Conservation (phyloP, 176 grass and related monocot species). For the Juncus inflexus region DNA sequence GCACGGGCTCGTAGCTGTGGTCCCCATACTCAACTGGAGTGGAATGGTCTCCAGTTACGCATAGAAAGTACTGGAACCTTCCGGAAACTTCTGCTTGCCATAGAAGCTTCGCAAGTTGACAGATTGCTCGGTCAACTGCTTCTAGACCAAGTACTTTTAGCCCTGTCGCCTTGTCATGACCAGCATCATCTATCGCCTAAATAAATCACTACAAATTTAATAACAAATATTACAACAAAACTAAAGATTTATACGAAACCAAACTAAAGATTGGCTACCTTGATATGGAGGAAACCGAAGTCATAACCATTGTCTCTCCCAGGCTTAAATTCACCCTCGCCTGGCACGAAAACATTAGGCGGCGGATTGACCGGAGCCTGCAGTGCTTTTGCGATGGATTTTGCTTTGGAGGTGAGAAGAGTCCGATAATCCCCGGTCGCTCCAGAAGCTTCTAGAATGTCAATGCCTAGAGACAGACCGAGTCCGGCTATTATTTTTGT, state of each 20-base stretch:
- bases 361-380: conserved; percentile 60
- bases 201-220: conserved; percentile 8
- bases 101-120: conserved; percentile 71
- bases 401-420: conserved; percentile 82
- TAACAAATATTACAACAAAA: neutral
- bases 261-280: conserved; percentile 43
- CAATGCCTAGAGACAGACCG: conserved; percentile 79
- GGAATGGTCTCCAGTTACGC: conserved; percentile 91
- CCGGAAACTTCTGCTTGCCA: conserved; percentile 69
- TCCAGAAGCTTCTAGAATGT: conserved; percentile 94
- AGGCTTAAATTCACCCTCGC: conserved; percentile 63
- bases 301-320: conserved; percentile 71
- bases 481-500: conserved; percentile 95
- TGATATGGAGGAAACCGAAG: conserved; percentile 93
- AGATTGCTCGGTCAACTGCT: conserved; percentile 76
- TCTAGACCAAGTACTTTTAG: conserved; percentile 74
- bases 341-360: conserved; percentile 71
- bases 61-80: conserved; percentile 60
- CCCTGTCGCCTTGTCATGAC: conserved; percentile 87
- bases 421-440: conserved; percentile 97
- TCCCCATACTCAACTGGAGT: conserved; percentile 92
- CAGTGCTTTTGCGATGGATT: conserved; percentile 66
- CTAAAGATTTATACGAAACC: conserved; percentile 16
- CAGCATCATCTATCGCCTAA: conserved; percentile 89
- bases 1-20: conserved; percentile 84